phyloP scores from a whole-genome alignment of 192 early-diverging fungal species.

The Umbelopsis isabellina region DNA sequence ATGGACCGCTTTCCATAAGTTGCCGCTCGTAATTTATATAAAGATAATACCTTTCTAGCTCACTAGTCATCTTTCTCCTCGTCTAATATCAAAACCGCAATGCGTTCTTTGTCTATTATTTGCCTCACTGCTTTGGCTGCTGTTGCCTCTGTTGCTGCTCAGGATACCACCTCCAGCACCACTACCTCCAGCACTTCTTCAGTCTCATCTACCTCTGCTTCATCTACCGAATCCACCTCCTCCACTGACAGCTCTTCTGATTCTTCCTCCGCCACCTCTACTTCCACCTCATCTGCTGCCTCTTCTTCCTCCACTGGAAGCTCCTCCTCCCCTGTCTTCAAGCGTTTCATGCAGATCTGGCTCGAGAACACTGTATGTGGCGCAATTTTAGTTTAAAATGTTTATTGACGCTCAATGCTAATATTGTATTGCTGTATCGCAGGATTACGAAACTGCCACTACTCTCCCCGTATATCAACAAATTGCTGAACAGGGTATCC shows the following conservation, averaged over 20 bases:
- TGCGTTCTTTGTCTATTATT: conserved; percentile 19
- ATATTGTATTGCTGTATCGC: background rate
- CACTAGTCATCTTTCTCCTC: background rate
- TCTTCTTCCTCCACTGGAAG: background rate
- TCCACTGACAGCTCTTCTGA: background rate
- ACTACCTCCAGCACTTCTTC: background rate
- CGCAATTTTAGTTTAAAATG: background rate
- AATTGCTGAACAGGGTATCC: conserved; percentile 19
- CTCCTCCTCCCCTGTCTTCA: conserved; percentile 21
- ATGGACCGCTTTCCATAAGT: background rate
- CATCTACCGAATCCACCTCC: background rate
- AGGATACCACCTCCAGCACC: background rate
- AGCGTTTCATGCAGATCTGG: conserved; percentile 34
- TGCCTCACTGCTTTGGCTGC: conserved; percentile 25
- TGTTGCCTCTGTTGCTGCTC: conserved; percentile 16
- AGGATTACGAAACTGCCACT: conserved; percentile 22
- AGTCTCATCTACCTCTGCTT: no score
- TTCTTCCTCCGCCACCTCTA: background rate
- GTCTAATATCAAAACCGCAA: background rate
- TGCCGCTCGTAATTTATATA: background rate
- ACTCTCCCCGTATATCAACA: conserved; percentile 8
- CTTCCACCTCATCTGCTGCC: background rate
- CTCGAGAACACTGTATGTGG: conserved; percentile 30
- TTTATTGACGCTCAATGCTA: no score
- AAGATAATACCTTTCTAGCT: background rate